These are phyloP conservation scores for Pestalotiopsis sp. DNA, from an alignment of 2,329 filamentous ascomycete genomes.

Conservation along the genomic window DNA sequence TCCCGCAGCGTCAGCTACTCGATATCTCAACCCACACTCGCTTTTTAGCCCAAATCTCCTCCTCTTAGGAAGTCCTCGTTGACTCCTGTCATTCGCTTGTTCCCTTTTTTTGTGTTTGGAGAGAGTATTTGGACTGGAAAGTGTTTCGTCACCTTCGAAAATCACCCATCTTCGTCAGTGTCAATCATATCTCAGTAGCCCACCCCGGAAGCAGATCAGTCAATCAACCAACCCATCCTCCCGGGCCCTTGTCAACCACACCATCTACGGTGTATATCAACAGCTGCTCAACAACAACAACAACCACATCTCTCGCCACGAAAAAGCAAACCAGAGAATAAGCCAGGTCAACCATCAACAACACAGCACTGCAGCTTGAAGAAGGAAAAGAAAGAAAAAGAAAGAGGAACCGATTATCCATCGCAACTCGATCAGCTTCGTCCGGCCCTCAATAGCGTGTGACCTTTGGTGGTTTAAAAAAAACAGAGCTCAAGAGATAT, in stretches of 20 bases:
- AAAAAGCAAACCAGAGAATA: neutral
- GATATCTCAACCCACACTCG: constrained; percentile 51
- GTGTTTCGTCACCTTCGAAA: constrained; percentile 13
- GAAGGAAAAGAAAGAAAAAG: neutral
- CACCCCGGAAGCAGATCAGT: neutral
- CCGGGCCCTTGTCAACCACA: neutral
- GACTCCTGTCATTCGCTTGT: constrained; percentile 77
- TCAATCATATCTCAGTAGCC: neutral
- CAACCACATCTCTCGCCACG: neutral
- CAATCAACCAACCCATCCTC: neutral
- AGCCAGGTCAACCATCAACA: neutral
- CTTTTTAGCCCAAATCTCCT: constrained; percentile 45
- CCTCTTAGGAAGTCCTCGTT: constrained; percentile 69
- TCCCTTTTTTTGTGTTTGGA: constrained; percentile 52
- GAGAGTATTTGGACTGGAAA: constrained; percentile 35
- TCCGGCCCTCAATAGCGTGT: neutral
- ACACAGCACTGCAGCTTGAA: neutral
- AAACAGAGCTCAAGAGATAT: constrained; percentile 5
- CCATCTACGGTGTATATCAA: neutral
- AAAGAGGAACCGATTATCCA: neutral
- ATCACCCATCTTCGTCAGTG: neutral
- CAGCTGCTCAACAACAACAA: constrained; percentile 11
- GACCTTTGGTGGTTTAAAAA: neutral
- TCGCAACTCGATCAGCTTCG: neutral
- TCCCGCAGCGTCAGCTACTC: constrained; percentile 40